phyloP scores from a whole-genome alignment of 2,329 filamentous ascomycete genomes.

The Rutstroemia sp. region DNA sequence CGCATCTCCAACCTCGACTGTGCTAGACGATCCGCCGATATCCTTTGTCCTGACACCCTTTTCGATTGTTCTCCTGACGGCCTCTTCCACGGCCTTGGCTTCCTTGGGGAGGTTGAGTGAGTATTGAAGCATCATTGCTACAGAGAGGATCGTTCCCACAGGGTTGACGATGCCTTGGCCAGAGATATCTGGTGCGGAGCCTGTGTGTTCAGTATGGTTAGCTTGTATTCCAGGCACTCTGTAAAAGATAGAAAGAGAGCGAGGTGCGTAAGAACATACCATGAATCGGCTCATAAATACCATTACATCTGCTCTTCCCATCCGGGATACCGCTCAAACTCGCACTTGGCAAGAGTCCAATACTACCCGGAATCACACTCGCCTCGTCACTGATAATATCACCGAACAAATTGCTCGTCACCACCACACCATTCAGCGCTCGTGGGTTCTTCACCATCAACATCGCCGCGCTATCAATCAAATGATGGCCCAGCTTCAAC shows the following conservation, averaged over 20 bases:
- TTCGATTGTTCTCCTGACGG: conserved; percentile 75
- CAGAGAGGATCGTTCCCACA: conserved; percentile 81
- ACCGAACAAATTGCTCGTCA: conserved; percentile 91
- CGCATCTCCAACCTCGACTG: conserved; percentile 75
- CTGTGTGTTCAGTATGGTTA: conserved; percentile 33
- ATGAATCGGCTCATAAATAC: conserved; percentile 97
- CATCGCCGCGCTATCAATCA: conserved; percentile 97
- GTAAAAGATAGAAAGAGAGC: not conserved
- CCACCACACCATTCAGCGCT: conserved; percentile 79
- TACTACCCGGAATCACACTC: conserved; percentile 83
- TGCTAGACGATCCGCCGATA: conserved; percentile 70
- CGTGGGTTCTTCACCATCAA: conserved; percentile 92
- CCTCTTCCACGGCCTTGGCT: conserved; percentile 71
- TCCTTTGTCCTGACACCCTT: conserved; percentile 73
- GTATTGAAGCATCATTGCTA: conserved; percentile 95
- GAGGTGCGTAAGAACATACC: conserved; percentile 43
- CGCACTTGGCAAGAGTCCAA: conserved; percentile 82
- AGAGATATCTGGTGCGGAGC: conserved; percentile 87
- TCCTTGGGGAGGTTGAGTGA: conserved; percentile 74
- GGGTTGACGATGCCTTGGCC: conserved; percentile 90
- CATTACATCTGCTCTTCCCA: conserved; percentile 76
- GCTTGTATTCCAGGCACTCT: not conserved
- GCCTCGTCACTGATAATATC: conserved; percentile 97
- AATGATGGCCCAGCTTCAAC: conserved; percentile 75
- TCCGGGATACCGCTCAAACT: conserved; percentile 82